Evolutionary conservation across 2,329 filamentous ascomycete genomes (phyloP), one percentile per base, ranked within the genome.

Genomic region (Blastomyces silverae): DNA sequence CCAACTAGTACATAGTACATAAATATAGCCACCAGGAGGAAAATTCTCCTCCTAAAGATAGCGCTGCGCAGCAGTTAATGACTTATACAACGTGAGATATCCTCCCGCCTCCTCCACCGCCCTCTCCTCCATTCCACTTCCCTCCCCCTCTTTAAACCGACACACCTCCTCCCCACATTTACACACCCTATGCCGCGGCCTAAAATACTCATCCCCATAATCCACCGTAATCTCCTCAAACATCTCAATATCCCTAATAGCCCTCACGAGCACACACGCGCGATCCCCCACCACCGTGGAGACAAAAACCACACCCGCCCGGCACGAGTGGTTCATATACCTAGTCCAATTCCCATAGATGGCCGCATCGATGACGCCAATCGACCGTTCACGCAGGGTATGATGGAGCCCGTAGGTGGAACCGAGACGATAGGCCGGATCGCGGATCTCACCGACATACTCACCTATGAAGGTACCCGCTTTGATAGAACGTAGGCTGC

Each of bases 251-350:
- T 75, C 68, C 13, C 69, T 66, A 7, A 25, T 8, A 13, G 69
- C 70, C 60, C 67, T 58, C 17, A 76, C 62, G 3, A 67, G 67
- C 31, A 71, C 70, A 4, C 67, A 63, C 4, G 62, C 63, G 17
- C 65, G 61, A 5, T 69, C 60, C 13, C 75, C 75, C 25, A 73
- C 62, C 0, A 68, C 64, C 28, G 64, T 61, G 2, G 20, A 22
- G 0, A 7, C 7, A 57, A 74, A 77, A 1, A 22, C 7, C 2
- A 67, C 69, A 15, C 64, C 65, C 15, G 74, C 48, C 2, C 73
- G 67, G 66, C 76, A 78, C 1, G 73, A 76, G 61, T 77, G 76
- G 61, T 74, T 77, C 44, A 75, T 68, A 53, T 70, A 78, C 20
- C 76, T 71, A 5, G 74, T 75, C 68, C 75, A 77, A 57, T 75